Conservation (phyloP, 768 basidiomycete species). For the Ramaria sp. region DNA sequence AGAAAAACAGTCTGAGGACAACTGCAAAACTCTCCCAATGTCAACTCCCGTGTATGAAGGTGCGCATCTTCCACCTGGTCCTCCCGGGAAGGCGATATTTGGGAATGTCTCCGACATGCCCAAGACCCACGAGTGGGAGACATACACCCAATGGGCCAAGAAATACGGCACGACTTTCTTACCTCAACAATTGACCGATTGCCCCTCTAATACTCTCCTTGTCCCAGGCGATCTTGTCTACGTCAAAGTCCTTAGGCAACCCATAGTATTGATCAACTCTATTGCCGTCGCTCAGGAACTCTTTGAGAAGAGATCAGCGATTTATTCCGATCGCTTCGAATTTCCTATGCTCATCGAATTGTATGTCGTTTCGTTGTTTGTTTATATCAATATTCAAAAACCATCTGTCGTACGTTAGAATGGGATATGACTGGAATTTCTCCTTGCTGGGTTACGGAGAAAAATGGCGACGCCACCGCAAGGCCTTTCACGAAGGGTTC, state of each 20-base stretch:
- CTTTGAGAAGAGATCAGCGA: slow-evolving; percentile 17
- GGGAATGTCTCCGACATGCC: slow-evolving; percentile 13
- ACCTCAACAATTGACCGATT: neutral
- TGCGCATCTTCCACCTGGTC: slow-evolving; percentile 12
- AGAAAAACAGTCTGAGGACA: too few relatives aligned
- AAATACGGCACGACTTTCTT: slow-evolving; percentile 18
- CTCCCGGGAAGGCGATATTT: slow-evolving; percentile 7
- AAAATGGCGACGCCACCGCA: slow-evolving; percentile 22
- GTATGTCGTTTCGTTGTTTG: neutral
- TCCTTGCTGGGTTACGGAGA: slow-evolving; percentile 21
- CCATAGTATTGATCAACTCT: slow-evolving; percentile 16
- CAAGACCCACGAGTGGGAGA: slow-evolving; percentile 10
- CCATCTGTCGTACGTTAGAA: neutral
- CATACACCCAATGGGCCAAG: slow-evolving; percentile 10
- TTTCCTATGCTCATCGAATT: neutral
- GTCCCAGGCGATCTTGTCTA: slow-evolving; percentile 17
- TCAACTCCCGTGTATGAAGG: neutral
- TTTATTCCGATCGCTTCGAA: slow-evolving; percentile 19
- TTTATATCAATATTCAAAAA: neutral
- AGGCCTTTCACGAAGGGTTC: slow-evolving; percentile 20
- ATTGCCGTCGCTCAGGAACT: slow-evolving; percentile 18
- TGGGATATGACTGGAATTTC: slow-evolving; percentile 22
- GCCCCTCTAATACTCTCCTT: neutral
- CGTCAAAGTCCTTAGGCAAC: slow-evolving; percentile 9
- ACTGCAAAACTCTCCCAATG: too few relatives aligned